These are phyloP conservation scores for Entoloma clypeatum DNA, from an alignment of 1,284 basidiomycete species.

Conservation along the genomic window DNA sequence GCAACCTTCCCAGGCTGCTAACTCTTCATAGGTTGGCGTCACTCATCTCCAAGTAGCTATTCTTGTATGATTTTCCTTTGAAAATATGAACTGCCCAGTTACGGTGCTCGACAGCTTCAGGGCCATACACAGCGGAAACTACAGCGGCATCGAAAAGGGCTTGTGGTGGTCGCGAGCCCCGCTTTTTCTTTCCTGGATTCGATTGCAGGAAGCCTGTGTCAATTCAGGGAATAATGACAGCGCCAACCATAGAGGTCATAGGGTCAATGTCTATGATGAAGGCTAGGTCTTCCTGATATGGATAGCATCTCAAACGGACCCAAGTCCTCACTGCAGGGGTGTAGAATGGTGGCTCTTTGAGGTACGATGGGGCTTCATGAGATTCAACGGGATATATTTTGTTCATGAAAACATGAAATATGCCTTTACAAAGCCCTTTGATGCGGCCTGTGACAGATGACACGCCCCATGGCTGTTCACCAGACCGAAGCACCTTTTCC, in stretches of 20 bases:
- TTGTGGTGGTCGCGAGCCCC: neutral
- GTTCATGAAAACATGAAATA: neutral
- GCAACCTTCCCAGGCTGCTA: neutral
- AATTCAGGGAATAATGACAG: neutral
- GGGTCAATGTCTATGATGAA: neutral
- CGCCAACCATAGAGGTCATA: neutral
- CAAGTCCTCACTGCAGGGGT: neutral
- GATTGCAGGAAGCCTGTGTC: neutral
- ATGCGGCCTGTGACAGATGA: neutral
- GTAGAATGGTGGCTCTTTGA: neutral
- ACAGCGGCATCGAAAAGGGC: neutral
- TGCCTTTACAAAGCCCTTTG: neutral
- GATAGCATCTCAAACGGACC: conserved; percentile 3
- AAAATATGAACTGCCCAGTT: neutral
- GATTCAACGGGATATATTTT: neutral
- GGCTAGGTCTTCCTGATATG: conserved; percentile 3
- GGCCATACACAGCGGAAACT: neutral
- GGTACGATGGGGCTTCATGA: neutral
- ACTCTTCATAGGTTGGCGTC: neutral
- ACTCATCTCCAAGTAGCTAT: neutral
- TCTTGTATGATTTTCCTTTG: neutral
- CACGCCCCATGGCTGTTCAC: no score
- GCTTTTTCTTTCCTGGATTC: neutral
- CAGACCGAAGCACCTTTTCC: no score
- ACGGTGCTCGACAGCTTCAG: neutral